phyloP scores from a whole-genome alignment of 805 yeast genomes.

The Kluyveromyces starmeri region DNA sequence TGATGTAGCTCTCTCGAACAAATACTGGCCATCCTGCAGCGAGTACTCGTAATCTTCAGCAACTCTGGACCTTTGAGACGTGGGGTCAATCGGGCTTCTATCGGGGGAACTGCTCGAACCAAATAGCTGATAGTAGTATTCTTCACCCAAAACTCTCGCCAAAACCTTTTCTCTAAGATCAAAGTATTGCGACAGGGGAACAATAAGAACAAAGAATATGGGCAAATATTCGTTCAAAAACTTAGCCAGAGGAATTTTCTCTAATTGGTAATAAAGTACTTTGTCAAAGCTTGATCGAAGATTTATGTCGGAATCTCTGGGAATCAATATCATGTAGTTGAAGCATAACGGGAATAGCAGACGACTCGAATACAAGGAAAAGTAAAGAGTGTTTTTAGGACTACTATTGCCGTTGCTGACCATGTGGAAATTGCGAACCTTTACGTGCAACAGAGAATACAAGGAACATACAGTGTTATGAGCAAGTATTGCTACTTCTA shows the following conservation, averaged over 20 bases:
- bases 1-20: constrained; percentile 26
- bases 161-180: constrained; percentile 25
- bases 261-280: constrained; percentile 21
- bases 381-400: constrained; percentile 26
- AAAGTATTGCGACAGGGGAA: constrained; percentile 21
- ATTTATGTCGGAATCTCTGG: constrained; percentile 8
- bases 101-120: constrained; percentile 10
- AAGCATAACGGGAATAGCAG: constrained; percentile 28
- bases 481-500: constrained; percentile 18
- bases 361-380: constrained; percentile 27
- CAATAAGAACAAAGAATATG: constrained; percentile 17
- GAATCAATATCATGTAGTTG: constrained; percentile 25
- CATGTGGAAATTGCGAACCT: constrained; percentile 26
- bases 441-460: constrained; percentile 27
- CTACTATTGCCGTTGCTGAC: constrained; percentile 27
- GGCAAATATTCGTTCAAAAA: constrained; percentile 24
- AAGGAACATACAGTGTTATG: constrained; percentile 23
- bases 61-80: constrained; percentile 16
- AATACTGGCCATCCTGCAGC: constrained; percentile 27
- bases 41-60: constrained; percentile 36
- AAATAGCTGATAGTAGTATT: constrained; percentile 27
- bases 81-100: constrained; percentile 5
- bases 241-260: constrained; percentile 23
- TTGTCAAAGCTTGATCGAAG: constrained; percentile 18
- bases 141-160: constrained; percentile 25